Conservation (phyloP, 306 rosid species). For the Malus orientalis region DNA sequence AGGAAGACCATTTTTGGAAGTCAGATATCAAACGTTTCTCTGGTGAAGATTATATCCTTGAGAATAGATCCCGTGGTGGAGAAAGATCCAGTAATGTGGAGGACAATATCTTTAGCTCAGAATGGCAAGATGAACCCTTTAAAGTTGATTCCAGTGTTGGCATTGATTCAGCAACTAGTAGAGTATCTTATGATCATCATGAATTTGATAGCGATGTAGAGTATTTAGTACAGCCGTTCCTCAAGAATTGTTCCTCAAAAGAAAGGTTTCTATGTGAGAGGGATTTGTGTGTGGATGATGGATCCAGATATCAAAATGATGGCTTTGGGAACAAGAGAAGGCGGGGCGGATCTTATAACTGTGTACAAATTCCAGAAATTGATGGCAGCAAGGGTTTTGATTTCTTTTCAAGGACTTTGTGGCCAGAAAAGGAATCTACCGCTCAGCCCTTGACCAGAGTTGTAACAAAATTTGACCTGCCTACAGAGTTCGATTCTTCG, state of each 20-base stretch:
- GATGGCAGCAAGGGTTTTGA: constrained; percentile 24
- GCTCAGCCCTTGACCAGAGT: constrained; percentile 24
- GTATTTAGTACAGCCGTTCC: constrained; percentile 40
- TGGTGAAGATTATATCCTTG: constrained; percentile 29
- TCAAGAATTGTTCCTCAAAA: constrained; percentile 48
- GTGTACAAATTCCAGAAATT: constrained; percentile 6
- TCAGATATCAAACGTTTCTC: constrained; percentile 21
- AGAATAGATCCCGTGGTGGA: constrained; percentile 21
- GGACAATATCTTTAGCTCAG: constrained; percentile 31
- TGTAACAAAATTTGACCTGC: constrained; percentile 18
- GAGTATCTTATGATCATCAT: constrained; percentile 21
- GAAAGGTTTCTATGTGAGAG: constrained; percentile 33
- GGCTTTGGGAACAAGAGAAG: constrained; percentile 31
- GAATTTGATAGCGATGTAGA: constrained; percentile 25
- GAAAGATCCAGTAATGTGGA: constrained; percentile 31
- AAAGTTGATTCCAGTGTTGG: constrained; percentile 20
- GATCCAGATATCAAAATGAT: constrained; percentile 27
- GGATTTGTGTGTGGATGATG: constrained; percentile 32
- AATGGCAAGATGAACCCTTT: constrained; percentile 30
- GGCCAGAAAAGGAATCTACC: constrained; percentile 20
- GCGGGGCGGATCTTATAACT: constrained; percentile 19
- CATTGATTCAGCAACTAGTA: constrained; percentile 28
- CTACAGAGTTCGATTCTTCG: constrained; percentile 30
- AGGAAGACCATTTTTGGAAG: constrained; percentile 13
- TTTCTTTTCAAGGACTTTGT: constrained; percentile 17